Percentiles rank a stretch among this genome's conserved stretches.
Conservation (phyloP, 768 basidiomycete genomes). For the Suillus subalutaceus region DNA sequence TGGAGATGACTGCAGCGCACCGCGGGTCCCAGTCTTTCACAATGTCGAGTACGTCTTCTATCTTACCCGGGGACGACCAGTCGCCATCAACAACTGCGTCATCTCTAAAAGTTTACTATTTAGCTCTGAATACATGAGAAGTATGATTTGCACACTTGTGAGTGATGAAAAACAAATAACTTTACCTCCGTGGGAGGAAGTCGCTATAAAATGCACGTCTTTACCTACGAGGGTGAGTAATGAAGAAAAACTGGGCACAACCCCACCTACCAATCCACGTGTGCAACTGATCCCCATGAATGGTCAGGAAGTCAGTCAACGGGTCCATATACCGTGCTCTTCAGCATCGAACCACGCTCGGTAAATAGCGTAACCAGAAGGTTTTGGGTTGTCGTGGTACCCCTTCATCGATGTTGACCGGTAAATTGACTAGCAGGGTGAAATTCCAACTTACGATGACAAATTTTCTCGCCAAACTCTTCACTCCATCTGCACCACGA, state of each 20-base stretch:
- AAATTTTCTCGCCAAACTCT: constrained; percentile 18
- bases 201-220: constrained; percentile 25
- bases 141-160: constrained; percentile 18
- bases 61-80: constrained; percentile 25
- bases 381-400: constrained; percentile 25
- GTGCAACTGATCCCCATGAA: constrained; percentile 19
- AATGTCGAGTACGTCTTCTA: constrained; percentile 25
- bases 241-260: not conserved
- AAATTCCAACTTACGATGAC: constrained; percentile 21
- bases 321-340: constrained; percentile 25
- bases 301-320: constrained; percentile 19
- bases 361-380: constrained; percentile 28
- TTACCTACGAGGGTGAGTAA: constrained; percentile 8
- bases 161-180: constrained; percentile 23
- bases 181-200: constrained; percentile 20
- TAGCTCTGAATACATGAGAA: not conserved
- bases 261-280: constrained; percentile 22
- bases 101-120: constrained; percentile 15
- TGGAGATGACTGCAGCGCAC: constrained; percentile 25
- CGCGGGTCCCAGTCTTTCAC: constrained; percentile 30
- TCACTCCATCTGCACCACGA: constrained; percentile 30
- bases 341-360: constrained; percentile 28
- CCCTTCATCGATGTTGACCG: constrained; percentile 14
- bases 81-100: constrained; percentile 22
- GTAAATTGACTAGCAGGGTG: not conserved